phyloP scores from a whole-genome alignment of 495 filamentous ascomycete species.

The Sphaerosporella brunnea region DNA sequence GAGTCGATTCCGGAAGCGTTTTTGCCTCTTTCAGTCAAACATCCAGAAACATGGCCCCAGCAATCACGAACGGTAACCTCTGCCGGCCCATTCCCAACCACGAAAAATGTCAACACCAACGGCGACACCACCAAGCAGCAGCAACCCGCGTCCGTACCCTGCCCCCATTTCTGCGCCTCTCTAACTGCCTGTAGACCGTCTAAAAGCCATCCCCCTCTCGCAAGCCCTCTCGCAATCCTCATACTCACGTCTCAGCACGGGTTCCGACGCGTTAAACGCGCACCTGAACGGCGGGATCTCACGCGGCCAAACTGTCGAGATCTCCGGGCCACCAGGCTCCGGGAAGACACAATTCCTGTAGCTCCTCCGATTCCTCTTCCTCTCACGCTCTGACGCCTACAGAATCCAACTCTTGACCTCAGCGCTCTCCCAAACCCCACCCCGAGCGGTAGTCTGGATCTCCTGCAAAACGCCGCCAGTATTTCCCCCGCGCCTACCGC shows the following conservation, averaged over 20 bases:
- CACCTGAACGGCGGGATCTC: constrained; percentile 41
- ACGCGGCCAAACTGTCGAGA: constrained; percentile 66
- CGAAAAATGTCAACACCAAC: no score
- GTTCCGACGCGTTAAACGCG: constrained; percentile 44
- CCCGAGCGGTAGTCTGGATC: constrained; percentile 6
- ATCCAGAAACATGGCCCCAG: no score
- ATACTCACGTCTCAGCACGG: constrained; percentile 42
- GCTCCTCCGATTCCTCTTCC: constrained; percentile 6
- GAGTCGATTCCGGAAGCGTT: no score
- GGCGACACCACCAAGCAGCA: no score
- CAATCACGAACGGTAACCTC: no score
- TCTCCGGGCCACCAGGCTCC: constrained; percentile 73
- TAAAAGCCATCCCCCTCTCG: constrained; percentile 77
- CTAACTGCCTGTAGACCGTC: no score
- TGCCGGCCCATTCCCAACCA: no score
- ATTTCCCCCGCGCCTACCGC: constrained; percentile 14
- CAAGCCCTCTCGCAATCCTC: constrained; percentile 52
- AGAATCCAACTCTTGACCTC: neutral
- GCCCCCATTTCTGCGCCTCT: no score
- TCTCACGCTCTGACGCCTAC: no score
- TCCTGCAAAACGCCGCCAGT: neutral
- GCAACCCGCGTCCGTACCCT: no score
- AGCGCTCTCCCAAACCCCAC: neutral
- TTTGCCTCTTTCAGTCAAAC: no score
- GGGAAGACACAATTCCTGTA: constrained; percentile 50